A percentile compares a stretch with the other conserved stretches of the same genome.
These are phyloP conservation scores for Tuber aestivum DNA, from an alignment of 495 filamentous ascomycete species.

Conservation along the genomic window DNA sequence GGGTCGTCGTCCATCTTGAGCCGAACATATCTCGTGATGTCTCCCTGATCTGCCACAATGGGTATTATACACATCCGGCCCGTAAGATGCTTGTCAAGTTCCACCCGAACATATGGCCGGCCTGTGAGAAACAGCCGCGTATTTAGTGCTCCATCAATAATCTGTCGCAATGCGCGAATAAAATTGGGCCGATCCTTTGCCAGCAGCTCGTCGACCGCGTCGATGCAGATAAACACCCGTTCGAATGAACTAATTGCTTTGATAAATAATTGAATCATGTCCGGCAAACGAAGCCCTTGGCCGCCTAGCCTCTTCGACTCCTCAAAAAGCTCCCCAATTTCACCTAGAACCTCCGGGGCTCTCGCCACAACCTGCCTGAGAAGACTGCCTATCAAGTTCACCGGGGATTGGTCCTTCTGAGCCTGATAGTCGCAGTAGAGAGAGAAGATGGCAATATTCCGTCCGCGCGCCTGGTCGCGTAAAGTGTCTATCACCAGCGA, in stretches of 20 bases:
- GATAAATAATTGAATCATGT: not conserved
- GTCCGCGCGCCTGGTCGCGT: not conserved
- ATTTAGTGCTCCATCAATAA: not conserved
- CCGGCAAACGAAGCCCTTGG: not conserved
- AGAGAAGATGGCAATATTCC: not conserved
- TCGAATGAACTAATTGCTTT: not conserved
- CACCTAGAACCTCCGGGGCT: not conserved
- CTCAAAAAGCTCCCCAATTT: not conserved
- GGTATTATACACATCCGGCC: not conserved
- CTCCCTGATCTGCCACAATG: not conserved
- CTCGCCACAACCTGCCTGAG: not conserved
- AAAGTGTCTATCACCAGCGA: not conserved
- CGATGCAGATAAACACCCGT: not conserved
- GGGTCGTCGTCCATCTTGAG: not conserved
- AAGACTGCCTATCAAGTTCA: not conserved
- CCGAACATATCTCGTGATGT: not conserved
- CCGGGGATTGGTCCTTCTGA: not conserved
- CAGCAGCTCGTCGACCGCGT: not conserved
- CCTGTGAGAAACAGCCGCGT: not conserved
- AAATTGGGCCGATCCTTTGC: too few species aligned
- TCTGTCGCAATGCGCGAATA: not conserved
- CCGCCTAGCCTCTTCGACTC: not conserved
- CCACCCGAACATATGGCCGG: not conserved
- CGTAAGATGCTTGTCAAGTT: not conserved
- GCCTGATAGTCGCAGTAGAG: not conserved